These are phyloP conservation scores for Pleurotus citrinopileatus DNA, from an alignment of 768 basidiomycete species.

Conservation along the genomic window DNA sequence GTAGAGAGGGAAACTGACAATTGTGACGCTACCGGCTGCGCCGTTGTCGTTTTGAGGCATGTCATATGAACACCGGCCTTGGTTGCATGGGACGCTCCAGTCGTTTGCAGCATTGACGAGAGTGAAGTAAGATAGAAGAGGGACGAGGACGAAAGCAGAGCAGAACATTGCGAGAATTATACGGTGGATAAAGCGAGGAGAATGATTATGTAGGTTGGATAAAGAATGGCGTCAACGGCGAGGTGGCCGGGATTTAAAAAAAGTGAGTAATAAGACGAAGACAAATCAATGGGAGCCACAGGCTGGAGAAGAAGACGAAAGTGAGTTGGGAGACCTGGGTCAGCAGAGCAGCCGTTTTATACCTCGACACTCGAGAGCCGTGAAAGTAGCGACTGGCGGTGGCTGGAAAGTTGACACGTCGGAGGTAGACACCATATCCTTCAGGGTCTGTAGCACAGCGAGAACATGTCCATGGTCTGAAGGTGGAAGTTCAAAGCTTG, in stretches of 20 bases:
- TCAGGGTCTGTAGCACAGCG: not conserved
- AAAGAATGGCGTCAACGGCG: constrained; percentile 3
- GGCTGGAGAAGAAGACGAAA: constrained; percentile 2
- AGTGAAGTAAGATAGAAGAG: not conserved
- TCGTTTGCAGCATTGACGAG: not conserved
- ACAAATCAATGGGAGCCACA: constrained; percentile 1
- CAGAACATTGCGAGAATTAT: not conserved
- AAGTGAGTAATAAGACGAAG: not conserved
- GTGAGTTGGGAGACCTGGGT: not conserved
- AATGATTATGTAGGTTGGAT: not conserved
- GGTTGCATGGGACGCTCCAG: not conserved
- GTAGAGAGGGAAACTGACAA: not conserved
- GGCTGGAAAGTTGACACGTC: not conserved
- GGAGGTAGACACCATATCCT: not conserved
- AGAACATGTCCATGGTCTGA: too few species aligned
- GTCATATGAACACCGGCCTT: not conserved
- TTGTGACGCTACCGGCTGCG: not conserved
- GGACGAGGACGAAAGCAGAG: constrained; percentile 3
- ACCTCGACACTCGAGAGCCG: not conserved
- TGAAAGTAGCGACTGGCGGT: not conserved
- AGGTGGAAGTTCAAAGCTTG: too few species aligned
- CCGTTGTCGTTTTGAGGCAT: not conserved
- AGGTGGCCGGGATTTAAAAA: constrained; percentile 2
- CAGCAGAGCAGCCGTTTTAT: not conserved
- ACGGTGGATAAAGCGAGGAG: not conserved